These are phyloP conservation scores for Apiosordaria backusii DNA, from an alignment of 495 filamentous ascomycete species.

Conservation along the genomic window DNA sequence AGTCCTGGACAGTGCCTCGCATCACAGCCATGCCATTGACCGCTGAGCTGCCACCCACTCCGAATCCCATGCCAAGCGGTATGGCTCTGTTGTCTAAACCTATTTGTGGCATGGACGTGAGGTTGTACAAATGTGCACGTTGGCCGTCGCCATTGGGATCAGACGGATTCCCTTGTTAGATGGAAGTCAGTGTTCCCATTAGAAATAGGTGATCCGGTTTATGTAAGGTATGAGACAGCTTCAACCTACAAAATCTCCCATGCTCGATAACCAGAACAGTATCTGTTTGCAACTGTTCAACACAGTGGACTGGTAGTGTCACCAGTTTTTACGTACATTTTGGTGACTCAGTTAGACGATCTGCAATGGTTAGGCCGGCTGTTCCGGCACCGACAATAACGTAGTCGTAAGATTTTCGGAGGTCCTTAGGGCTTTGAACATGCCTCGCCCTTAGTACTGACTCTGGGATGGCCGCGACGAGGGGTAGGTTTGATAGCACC, in stretches of 20 bases:
- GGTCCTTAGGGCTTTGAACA: neutral
- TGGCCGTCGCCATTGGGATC: neutral
- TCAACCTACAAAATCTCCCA: constrained; percentile 9
- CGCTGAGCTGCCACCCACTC: constrained; percentile 47
- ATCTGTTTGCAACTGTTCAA: constrained; percentile 19
- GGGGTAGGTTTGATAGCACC: neutral
- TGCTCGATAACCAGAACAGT: constrained; percentile 15
- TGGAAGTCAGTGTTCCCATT: constrained; percentile 28
- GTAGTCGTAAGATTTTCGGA: constrained; percentile 28
- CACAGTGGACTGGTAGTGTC: neutral
- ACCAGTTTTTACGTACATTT: no score
- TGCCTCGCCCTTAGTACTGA: neutral
- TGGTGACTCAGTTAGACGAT: constrained; percentile 10
- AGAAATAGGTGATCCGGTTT: no score
- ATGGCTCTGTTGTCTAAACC: constrained; percentile 35
- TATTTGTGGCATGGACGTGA: constrained; percentile 38
- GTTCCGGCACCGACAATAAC: constrained; percentile 42
- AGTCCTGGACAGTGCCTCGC: constrained; percentile 41
- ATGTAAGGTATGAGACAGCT: no score
- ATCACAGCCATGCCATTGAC: constrained; percentile 46
- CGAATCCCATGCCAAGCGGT: constrained; percentile 31
- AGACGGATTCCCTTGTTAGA: neutral
- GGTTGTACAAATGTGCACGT: constrained; percentile 26
- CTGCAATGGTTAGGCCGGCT: constrained; percentile 39
- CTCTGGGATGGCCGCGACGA: neutral